phyloP scores from a whole-genome alignment of 73 alveolate genomes.

The Blepharisma japonicum region DNA sequence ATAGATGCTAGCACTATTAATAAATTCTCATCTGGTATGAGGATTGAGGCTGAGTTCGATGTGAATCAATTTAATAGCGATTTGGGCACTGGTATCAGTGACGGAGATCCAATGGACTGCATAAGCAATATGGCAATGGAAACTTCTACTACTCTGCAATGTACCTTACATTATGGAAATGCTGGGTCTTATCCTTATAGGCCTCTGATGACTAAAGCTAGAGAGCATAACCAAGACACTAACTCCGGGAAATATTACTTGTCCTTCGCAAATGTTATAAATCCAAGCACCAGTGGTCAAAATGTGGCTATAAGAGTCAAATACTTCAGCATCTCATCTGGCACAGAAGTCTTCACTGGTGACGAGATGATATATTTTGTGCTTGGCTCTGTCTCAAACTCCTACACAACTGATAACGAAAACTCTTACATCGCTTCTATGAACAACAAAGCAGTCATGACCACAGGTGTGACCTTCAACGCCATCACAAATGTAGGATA shows the following conservation, averaged over 20 bases:
- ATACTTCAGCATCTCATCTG: not conserved
- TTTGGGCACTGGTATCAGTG: not conserved
- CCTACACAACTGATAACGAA: not conserved
- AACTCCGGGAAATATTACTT: not conserved
- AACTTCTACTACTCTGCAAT: not conserved
- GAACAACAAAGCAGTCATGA: not conserved
- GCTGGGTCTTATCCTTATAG: not conserved
- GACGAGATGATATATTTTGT: slow-evolving; percentile 14
- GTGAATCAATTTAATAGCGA: not conserved
- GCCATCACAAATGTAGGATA: not conserved
- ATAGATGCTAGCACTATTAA: not conserved
- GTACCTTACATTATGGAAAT: not conserved
- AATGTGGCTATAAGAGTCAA: not conserved
- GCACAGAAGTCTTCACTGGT: not conserved
- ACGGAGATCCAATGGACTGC: not conserved
- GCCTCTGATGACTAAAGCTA: not conserved
- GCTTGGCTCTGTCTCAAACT: not conserved
- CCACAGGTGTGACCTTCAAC: not conserved
- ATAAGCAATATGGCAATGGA: not conserved
- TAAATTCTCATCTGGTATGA: not conserved
- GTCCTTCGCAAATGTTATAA: not conserved
- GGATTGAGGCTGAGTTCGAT: slow-evolving; percentile 1
- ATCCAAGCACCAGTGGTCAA: not conserved
- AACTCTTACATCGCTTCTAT: not conserved
- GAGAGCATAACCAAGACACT: slow-evolving; percentile 11